A percentile compares a stretch with the other conserved stretches of the same genome.
phyloP scores from a whole-genome alignment of 1,284 basidiomycete genomes.

The Anthracocystis walkeri region DNA sequence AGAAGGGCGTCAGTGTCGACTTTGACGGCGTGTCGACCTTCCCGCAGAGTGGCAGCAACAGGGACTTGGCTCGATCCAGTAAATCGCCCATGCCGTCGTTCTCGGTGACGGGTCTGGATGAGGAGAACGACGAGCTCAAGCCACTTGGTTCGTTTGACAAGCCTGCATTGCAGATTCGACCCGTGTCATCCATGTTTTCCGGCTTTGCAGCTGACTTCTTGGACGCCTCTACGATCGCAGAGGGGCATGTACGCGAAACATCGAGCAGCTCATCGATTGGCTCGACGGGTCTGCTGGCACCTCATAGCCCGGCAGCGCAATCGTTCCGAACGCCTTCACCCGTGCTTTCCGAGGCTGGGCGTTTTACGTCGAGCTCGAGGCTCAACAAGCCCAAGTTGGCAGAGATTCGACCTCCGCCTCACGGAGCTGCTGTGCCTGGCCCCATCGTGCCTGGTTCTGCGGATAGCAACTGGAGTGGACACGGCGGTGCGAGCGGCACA shows the following conservation, averaged over 20 bases:
- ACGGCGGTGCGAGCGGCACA: slow-evolving; percentile 10
- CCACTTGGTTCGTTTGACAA: slow-evolving; percentile 19
- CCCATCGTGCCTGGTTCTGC: slow-evolving; percentile 40
- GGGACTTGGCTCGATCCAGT: slow-evolving; percentile 19
- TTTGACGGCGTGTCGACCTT: slow-evolving; percentile 43
- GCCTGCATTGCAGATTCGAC: slow-evolving; percentile 56
- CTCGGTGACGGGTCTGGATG: slow-evolving; percentile 36
- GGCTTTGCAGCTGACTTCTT: slow-evolving; percentile 56
- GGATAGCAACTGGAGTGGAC: slow-evolving; percentile 41
- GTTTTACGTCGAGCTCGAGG: slow-evolving; percentile 10
- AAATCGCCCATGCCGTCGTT: slow-evolving; percentile 51
- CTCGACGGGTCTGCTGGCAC: slow-evolving; percentile 41
- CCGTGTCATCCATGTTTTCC: slow-evolving; percentile 58
- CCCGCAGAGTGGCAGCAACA: slow-evolving; percentile 30
- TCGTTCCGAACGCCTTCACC: slow-evolving; percentile 37
- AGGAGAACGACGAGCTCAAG: slow-evolving; percentile 29
- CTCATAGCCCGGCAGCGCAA: slow-evolving; percentile 27
- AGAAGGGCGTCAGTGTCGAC: slow-evolving; percentile 44
- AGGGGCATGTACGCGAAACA: slow-evolving; percentile 26
- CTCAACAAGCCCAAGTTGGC: slow-evolving; percentile 31
- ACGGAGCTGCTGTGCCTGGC: slow-evolving; percentile 32
- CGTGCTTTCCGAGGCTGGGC: slow-evolving; percentile 13
- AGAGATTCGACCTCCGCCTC: slow-evolving; percentile 39
- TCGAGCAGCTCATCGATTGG: slow-evolving; percentile 26
- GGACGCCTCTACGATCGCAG: slow-evolving; percentile 43